These are phyloP conservation scores for Sungouiella thailandica DNA, from an alignment of 805 yeast genomes.

Conservation along the genomic window DNA sequence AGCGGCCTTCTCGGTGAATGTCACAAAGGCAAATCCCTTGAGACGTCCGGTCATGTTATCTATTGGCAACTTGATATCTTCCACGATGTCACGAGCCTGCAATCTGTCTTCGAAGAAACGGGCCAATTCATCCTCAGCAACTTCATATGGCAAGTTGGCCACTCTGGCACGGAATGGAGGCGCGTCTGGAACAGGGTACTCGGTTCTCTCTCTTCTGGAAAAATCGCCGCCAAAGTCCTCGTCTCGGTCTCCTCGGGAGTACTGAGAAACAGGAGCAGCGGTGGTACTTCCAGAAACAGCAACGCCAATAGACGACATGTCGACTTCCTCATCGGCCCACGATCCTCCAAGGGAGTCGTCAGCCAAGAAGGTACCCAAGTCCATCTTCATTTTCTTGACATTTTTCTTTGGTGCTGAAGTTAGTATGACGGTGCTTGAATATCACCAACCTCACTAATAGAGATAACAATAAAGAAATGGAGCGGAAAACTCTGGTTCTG, in stretches of 20 bases:
- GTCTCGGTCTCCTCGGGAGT: constrained; percentile 2
- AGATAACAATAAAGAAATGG: no score
- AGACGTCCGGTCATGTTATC: constrained; percentile 61
- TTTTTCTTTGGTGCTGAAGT: constrained; percentile 47
- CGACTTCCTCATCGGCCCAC: constrained; percentile 85
- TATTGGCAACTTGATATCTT: constrained; percentile 66
- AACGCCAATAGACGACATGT: constrained; percentile 58
- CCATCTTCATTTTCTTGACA: constrained; percentile 61
- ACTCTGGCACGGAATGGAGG: constrained; percentile 93
- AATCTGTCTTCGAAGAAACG: constrained; percentile 58
- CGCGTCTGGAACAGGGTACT: constrained; percentile 80
- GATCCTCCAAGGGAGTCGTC: constrained; percentile 71
- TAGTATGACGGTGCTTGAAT: constrained; percentile 7
- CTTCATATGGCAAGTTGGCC: constrained; percentile 80
- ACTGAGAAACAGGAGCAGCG: constrained; percentile 12
- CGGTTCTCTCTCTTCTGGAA: constrained; percentile 50
- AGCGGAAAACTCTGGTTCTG: no score
- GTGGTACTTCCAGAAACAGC: constrained; percentile 30
- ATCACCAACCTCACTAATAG: no score
- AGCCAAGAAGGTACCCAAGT: constrained; percentile 77
- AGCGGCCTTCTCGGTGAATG: constrained; percentile 41
- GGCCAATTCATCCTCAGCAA: constrained; percentile 56
- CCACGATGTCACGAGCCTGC: constrained; percentile 47
- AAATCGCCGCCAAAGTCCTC: constrained; percentile 14
- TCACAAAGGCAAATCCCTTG: constrained; percentile 52